phyloP scores from a whole-genome alignment of 805 yeast species.

The Spathaspora arborariae region DNA sequence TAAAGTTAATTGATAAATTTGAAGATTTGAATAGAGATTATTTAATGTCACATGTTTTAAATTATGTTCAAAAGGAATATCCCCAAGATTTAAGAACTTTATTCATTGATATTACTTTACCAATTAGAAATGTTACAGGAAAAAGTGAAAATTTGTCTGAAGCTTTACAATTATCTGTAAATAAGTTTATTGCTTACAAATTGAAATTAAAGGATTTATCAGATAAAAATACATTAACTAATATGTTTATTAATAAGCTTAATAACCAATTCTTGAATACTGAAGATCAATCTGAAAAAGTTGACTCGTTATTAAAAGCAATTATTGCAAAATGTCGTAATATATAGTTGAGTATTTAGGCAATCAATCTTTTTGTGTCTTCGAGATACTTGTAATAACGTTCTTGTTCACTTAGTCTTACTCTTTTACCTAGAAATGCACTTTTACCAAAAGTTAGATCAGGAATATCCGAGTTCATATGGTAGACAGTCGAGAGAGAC shows the following conservation, averaged over 20 bases:
- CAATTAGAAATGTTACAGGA: conserved; percentile 52
- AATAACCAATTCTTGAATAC: conserved; percentile 20
- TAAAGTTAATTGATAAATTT: conserved; percentile 65
- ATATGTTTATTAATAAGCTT: conserved; percentile 21
- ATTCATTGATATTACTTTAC: conserved; percentile 57
- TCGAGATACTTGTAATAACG: too few species aligned
- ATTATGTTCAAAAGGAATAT: conserved; percentile 44
- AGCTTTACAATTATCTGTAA: conserved; percentile 63
- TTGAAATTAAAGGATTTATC: conserved; percentile 26
- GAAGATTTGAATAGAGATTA: conserved; percentile 65
- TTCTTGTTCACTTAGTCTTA: too few species aligned
- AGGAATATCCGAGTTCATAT: too few species aligned
- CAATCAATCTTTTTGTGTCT: too few species aligned
- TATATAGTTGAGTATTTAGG: too few species aligned
- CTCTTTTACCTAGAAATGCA: too few species aligned
- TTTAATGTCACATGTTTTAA: conserved; percentile 61
- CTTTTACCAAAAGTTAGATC: too few species aligned
- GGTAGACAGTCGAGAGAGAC: too few species aligned
- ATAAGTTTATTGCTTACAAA: conserved; percentile 62
- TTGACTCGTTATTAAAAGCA: conserved; percentile 33
- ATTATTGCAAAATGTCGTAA: conserved; percentile 36
- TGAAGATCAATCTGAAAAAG: conserved; percentile 17
- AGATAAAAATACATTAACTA: conserved; percentile 29
- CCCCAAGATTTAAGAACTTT: conserved; percentile 39
- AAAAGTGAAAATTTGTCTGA: conserved; percentile 48